These are phyloP conservation scores for Arthrobotrys megalospora DNA, from an alignment of 2,329 filamentous ascomycete species.

Conservation along the genomic window DNA sequence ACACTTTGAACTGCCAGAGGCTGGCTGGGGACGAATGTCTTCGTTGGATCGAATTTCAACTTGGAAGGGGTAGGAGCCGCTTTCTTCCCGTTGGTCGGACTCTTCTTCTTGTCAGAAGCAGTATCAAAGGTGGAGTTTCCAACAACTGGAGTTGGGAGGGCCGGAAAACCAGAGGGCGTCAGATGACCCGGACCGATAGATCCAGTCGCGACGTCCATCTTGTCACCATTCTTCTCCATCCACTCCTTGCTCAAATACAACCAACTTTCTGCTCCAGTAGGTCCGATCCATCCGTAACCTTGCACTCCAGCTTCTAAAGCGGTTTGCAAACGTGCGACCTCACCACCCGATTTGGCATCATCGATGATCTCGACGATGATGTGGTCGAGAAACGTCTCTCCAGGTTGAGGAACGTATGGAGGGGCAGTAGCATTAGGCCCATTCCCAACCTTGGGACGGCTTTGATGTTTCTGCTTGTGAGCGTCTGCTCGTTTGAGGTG, in stretches of 20 bases:
- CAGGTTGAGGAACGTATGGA: conserved; percentile 49
- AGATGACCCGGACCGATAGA: conserved; percentile 2
- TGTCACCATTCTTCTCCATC: conserved; percentile 31
- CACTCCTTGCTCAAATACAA: conserved; percentile 25
- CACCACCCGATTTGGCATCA: conserved; percentile 54
- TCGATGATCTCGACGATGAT: conserved; percentile 48
- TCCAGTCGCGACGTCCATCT: conserved; percentile 38
- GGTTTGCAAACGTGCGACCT: conserved; percentile 21
- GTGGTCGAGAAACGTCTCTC: conserved; percentile 52
- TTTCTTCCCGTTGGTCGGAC: background rate
- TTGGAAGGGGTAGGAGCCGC: background rate
- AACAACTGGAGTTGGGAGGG: background rate
- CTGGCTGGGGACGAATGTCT: background rate
- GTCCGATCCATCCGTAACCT: conserved; percentile 31
- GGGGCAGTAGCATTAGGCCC: conserved; percentile 1
- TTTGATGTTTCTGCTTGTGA: conserved; percentile 27
- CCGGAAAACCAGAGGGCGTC: background rate
- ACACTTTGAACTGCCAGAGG: background rate
- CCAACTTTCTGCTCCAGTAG: conserved; percentile 44
- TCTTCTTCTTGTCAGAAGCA: background rate
- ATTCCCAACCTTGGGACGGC: conserved; percentile 2
- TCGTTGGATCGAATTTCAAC: conserved; percentile 4
- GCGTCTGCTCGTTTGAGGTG: conserved; percentile 22
- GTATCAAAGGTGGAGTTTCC: background rate
- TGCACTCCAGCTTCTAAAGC: conserved; percentile 32